Conservation (phyloP, 2,329 filamentous ascomycete species). For the Penicillium paneum region DNA sequence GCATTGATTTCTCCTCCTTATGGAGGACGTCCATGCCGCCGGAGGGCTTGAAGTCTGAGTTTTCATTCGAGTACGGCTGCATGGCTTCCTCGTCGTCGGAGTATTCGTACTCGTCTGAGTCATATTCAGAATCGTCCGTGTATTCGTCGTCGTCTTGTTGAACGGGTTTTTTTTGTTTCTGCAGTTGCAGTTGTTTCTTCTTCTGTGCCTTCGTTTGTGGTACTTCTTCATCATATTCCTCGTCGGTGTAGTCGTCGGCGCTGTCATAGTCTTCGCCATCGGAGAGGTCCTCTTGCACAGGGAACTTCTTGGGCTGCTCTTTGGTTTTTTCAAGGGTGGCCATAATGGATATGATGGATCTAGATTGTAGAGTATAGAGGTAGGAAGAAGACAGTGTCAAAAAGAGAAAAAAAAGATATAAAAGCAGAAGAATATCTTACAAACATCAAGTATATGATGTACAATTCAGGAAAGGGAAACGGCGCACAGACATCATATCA, state of each 20-base stretch:
- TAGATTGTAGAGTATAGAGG: neutral
- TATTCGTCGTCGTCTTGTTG: conserved; percentile 27
- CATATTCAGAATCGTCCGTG: conserved; percentile 32
- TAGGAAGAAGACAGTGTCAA: neutral
- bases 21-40: conserved; percentile 30
- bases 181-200: conserved; percentile 14
- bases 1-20: conserved; percentile 27
- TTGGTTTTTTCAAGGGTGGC: conserved; percentile 31
- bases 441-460: conserved; percentile 13
- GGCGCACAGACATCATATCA: neutral
- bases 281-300: conserved; percentile 27
- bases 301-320: conserved; percentile 24
- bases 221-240: conserved; percentile 18
- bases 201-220: conserved; percentile 11
- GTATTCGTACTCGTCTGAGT: conserved; percentile 31
- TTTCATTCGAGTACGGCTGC: conserved; percentile 28
- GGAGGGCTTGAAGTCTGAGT: conserved; percentile 23
- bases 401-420: neutral
- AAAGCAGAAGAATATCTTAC: neutral
- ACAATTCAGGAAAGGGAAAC: neutral
- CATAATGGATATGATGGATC: conserved; percentile 16
- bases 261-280: conserved; percentile 31
- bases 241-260: conserved; percentile 30
- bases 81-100: conserved; percentile 23
- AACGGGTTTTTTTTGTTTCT: conserved; percentile 19